Evolutionary conservation across 495 filamentous ascomycete genomes (phyloP).

Genomic region (Trichoderma orchidacearum): DNA sequence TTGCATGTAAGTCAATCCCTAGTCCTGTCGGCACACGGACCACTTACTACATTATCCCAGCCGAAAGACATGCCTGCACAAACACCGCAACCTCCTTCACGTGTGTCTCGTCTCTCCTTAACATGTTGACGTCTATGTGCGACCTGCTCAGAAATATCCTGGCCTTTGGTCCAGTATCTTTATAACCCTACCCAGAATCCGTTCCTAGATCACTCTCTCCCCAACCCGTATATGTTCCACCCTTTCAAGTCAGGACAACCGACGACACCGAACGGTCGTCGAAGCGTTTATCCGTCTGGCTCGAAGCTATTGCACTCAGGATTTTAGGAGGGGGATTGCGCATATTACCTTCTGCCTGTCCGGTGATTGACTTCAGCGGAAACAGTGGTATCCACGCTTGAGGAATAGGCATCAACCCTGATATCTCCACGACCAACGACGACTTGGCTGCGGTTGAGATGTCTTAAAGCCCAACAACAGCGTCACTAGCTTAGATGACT

Average conservation of each 20-base stretch:
- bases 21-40: neutral
- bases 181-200: neutral
- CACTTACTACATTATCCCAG: neutral
- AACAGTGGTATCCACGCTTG: neutral
- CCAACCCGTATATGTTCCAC: neutral
- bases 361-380: neutral
- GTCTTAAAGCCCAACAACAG: neutral
- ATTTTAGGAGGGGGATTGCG: neutral
- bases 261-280: neutral
- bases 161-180: neutral
- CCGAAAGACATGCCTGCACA: neutral
- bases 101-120: neutral
- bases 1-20: neutral
- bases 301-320: neutral
- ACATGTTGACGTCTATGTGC: neutral
- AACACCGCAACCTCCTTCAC: neutral
- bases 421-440: neutral
- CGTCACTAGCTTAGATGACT: neutral
- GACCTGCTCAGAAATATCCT: neutral
- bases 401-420: neutral
- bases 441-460: neutral
- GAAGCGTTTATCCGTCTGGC: neutral
- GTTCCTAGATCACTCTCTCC: neutral
- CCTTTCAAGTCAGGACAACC: neutral
- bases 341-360: neutral